Conservation (phyloP, 306 rosid genomes). For the Rosa rugosa region DNA sequence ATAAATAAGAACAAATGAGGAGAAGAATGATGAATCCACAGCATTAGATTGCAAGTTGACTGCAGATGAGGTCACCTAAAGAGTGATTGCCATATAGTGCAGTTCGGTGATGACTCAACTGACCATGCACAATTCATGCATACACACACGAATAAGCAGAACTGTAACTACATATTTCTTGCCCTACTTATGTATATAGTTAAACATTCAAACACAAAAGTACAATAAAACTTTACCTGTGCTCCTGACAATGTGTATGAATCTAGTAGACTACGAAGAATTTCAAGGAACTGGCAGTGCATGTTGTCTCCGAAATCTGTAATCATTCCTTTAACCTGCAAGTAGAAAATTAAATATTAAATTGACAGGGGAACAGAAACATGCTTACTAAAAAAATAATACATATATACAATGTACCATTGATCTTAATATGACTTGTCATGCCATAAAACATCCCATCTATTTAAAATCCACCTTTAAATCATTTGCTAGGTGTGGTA, state of each 20-base stretch:
- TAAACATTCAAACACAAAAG: not conserved
- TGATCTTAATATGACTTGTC: not conserved
- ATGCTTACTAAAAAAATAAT: not conserved
- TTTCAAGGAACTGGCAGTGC: constrained; percentile 99
- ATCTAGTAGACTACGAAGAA: constrained; percentile 88
- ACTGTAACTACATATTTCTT: not conserved
- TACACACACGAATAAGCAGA: not conserved
- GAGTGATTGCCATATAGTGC: not conserved
- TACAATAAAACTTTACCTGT: constrained; percentile 48
- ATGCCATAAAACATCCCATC: not conserved
- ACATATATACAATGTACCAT: not conserved
- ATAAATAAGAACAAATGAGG: not conserved
- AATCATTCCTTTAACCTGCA: constrained; percentile 85
- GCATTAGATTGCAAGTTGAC: not conserved
- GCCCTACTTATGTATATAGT: not conserved
- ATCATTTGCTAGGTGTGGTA: not conserved
- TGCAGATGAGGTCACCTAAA: not conserved
- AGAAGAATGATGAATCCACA: constrained; percentile 4
- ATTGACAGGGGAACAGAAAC: not conserved
- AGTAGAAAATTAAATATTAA: constrained; percentile 22
- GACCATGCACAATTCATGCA: not conserved
- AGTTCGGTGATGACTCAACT: not conserved
- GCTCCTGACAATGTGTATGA: constrained; percentile 80
- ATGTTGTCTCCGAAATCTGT: constrained; percentile 91
- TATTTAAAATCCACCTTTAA: not conserved